Conservation (phyloP, 768 basidiomycete species). For the Termitomyces sp. region DNA sequence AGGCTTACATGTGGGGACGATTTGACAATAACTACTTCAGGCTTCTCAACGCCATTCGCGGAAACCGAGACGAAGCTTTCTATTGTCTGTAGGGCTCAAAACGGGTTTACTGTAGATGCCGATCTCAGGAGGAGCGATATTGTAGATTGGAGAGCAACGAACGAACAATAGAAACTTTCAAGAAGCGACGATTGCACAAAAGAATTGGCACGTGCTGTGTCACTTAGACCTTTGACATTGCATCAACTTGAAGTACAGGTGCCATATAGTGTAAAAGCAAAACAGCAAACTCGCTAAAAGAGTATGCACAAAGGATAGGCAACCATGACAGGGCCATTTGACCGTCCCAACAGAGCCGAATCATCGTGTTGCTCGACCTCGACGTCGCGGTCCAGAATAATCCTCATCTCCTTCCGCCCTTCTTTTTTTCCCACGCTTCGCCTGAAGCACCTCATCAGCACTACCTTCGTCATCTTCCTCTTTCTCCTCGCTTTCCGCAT, state of each 20-base stretch:
- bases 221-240: not conserved
- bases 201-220: not conserved
- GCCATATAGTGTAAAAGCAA: too few species aligned
- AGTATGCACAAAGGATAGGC: not conserved
- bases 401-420: slow-evolving; percentile 5
- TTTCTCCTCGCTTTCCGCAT: slow-evolving; percentile 14
- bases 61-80: not conserved
- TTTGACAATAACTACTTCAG: not conserved
- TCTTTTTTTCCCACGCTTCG: slow-evolving; percentile 8
- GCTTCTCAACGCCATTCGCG: not conserved
- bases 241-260: too few species aligned
- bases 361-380: slow-evolving; percentile 4
- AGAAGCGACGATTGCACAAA: not conserved
- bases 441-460: slow-evolving; percentile 9
- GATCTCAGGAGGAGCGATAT: not conserved
- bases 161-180: not conserved
- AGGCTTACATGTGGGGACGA: too few species aligned
- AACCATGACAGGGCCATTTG: not conserved
- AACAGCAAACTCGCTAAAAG: not conserved
- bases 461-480: slow-evolving; percentile 10
- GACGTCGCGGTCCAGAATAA: slow-evolving; percentile 2
- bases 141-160: not conserved
- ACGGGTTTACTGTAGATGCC: not conserved
- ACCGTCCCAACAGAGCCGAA: too few species aligned
- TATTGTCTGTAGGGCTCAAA: not conserved